phyloP scores from a whole-genome alignment of 2,329 filamentous ascomycete species.

The Tolypocladium album region DNA sequence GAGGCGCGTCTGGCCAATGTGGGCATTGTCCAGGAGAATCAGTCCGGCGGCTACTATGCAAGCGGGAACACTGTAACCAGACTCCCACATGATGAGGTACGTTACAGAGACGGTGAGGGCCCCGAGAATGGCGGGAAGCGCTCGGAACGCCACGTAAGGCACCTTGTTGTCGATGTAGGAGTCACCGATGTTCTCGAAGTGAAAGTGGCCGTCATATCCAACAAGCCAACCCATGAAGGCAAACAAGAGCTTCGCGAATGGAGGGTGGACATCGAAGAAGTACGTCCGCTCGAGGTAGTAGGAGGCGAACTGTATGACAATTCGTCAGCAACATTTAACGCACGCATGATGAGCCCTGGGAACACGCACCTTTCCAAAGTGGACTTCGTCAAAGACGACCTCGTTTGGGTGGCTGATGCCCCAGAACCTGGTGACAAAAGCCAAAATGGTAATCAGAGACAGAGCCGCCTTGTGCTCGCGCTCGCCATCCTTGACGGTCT shows the following conservation, averaged over 20 bases:
- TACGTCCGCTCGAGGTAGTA: constrained; percentile 93
- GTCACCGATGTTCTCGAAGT: constrained; percentile 98
- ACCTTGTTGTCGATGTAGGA: constrained; percentile 97
- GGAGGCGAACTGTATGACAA: constrained; percentile 48
- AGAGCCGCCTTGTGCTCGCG: constrained; percentile 79
- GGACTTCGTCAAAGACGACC: constrained; percentile 97
- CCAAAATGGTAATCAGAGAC: constrained; percentile 65
- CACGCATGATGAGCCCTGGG: background rate
- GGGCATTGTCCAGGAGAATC: constrained; percentile 91
- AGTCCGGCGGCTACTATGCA: constrained; percentile 78
- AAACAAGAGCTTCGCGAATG: constrained; percentile 95
- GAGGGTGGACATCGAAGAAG: constrained; percentile 99
- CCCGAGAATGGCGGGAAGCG: constrained; percentile 83
- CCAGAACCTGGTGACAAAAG: constrained; percentile 90
- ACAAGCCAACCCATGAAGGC: constrained; percentile 96
- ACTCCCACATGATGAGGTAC: constrained; percentile 99
- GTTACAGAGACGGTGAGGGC: constrained; percentile 87
- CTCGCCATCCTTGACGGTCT: constrained; percentile 42
- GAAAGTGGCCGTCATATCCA: constrained; percentile 91
- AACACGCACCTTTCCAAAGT: constrained; percentile 92
- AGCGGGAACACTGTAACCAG: constrained; percentile 89
- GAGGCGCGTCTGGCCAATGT: constrained; percentile 90
- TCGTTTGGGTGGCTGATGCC: constrained; percentile 91
- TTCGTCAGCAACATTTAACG: background rate
- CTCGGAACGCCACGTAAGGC: constrained; percentile 91